Evolutionary conservation across 768 basidiomycete genomes (phyloP).

Genomic region (Lentinula edodes): DNA sequence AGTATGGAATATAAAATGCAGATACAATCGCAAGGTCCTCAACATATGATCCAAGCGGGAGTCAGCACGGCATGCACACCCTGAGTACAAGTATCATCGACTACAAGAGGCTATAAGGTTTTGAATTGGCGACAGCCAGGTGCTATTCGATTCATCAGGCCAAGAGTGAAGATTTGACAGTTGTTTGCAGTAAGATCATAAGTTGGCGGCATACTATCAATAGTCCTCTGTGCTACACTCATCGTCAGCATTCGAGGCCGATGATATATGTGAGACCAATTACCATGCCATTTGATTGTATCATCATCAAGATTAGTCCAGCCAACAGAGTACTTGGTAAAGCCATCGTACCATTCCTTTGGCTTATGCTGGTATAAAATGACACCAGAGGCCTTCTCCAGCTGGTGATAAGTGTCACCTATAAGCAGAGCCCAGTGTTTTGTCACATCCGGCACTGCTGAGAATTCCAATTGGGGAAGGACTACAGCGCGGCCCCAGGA

Average conservation of each 20-base stretch:
- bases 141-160: neutral
- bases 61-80: too few relatives aligned
- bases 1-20: too few relatives aligned
- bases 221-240: neutral
- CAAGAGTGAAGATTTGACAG: neutral
- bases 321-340: neutral
- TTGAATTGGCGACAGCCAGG: too few relatives aligned
- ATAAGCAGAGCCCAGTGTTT: neutral
- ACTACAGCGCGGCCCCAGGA: neutral
- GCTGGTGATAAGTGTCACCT: neutral
- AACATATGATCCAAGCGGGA: too few relatives aligned
- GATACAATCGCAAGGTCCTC: too few relatives aligned
- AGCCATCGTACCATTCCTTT: neutral
- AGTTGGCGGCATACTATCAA: neutral
- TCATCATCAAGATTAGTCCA: neutral
- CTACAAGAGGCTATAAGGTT: too few relatives aligned
- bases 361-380: neutral
- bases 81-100: too few relatives aligned
- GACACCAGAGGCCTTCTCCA: neutral
- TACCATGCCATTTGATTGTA: neutral
- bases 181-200: neutral
- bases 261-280: neutral
- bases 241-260: neutral
- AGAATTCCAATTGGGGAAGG: neutral
- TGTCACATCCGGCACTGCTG: neutral